Conservation (phyloP, 2,329 filamentous ascomycete genomes). For the Fusarium cicatricum region DNA sequence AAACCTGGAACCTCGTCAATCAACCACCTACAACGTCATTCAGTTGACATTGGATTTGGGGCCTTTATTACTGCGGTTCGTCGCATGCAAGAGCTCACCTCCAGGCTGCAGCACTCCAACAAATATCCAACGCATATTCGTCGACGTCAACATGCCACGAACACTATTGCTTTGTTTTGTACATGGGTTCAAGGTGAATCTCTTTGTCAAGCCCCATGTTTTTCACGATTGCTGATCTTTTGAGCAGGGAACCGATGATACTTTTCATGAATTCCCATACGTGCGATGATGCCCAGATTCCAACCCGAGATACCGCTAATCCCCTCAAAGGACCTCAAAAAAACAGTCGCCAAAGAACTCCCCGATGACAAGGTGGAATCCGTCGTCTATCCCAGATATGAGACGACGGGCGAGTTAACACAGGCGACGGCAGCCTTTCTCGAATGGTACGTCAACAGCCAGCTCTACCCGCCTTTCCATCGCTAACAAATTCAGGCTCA, state of each 20-base stretch:
- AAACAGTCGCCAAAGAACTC: conserved; percentile 64
- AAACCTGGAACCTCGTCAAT: conserved; percentile 35
- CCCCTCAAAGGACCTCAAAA: conserved; percentile 60
- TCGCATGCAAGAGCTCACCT: not conserved
- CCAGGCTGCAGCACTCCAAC: not conserved
- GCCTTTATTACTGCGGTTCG: conserved; percentile 1
- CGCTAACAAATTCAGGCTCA: conserved; percentile 63
- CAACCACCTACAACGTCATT: conserved; percentile 34
- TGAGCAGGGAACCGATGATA: conserved; percentile 70
- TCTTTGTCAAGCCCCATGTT: fast-evolving
- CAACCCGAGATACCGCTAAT: not conserved
- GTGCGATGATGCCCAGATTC: conserved; percentile 37
- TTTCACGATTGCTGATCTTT: not conserved
- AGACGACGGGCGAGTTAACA: conserved; percentile 73
- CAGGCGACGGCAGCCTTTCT: conserved; percentile 56
- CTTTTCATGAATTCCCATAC: conserved; percentile 72
- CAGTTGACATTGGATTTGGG: not conserved
- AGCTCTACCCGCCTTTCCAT: not conserved
- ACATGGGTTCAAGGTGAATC: conserved; percentile 70
- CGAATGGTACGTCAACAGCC: conserved; percentile 50
- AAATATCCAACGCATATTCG: not conserved
- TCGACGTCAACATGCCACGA: conserved; percentile 49
- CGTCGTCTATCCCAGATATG: conserved; percentile 75
- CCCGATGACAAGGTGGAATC: conserved; percentile 68
- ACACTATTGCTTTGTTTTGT: conserved; percentile 77